Conservation (phyloP, 1,284 basidiomycete genomes). For the Clitocybe nebularis region DNA sequence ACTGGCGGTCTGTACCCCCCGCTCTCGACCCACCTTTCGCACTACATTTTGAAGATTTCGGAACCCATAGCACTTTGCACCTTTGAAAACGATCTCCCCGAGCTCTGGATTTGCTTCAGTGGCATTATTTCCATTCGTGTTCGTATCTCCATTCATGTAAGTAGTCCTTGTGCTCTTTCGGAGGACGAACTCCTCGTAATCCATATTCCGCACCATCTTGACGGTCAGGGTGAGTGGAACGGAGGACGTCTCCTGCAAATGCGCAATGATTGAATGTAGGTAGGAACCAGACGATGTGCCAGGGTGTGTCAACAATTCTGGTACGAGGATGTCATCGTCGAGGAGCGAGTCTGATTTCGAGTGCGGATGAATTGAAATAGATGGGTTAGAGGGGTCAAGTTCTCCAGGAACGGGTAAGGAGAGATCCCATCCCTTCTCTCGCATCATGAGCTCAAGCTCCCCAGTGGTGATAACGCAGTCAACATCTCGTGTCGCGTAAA, state of each 20-base stretch:
- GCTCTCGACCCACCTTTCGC: slow-evolving; percentile 84
- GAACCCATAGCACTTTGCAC: slow-evolving; percentile 96
- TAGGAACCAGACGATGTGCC: slow-evolving; percentile 95
- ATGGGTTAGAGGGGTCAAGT: slow-evolving; percentile 26
- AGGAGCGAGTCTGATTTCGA: too few relatives aligned
- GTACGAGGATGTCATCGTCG: too few relatives aligned
- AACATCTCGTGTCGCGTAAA: slow-evolving; percentile 83
- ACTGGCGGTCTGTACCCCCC: slow-evolving; percentile 68
- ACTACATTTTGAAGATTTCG: slow-evolving; percentile 97
- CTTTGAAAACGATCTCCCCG: slow-evolving; percentile 78
- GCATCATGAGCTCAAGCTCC: slow-evolving; percentile 86
- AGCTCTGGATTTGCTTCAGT: slow-evolving; percentile 24
- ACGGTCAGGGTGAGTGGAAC: slow-evolving; percentile 51
- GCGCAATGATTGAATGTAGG: slow-evolving; percentile 72
- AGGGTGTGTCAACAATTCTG: slow-evolving; percentile 73
- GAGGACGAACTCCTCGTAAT: slow-evolving; percentile 63
- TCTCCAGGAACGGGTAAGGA: slow-evolving; percentile 50
- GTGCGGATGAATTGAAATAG: slow-evolving; percentile 1
- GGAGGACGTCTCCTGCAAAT: slow-evolving; percentile 36
- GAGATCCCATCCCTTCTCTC: slow-evolving; percentile 80
- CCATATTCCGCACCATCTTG: slow-evolving; percentile 48
- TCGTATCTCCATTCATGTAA: slow-evolving; percentile 20
- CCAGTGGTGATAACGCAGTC: slow-evolving; percentile 98
- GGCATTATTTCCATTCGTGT: slow-evolving; percentile 2
- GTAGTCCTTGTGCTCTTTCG: slow-evolving; percentile 26